phyloP scores from a whole-genome alignment of 169 alveolate genomes.

The Cystoisospora suis region DNA sequence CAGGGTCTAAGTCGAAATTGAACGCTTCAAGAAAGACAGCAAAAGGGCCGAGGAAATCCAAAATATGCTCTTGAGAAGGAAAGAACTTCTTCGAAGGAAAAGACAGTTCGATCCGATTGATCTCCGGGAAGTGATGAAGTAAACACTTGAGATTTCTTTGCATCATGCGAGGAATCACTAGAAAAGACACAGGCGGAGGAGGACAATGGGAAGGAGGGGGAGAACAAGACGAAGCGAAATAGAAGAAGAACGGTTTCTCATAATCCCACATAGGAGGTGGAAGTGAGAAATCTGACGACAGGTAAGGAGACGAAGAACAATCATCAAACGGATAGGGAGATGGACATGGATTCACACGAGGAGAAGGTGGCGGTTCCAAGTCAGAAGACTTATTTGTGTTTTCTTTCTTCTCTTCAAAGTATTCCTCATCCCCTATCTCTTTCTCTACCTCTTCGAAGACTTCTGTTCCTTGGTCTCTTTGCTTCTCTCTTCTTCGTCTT shows the following conservation, averaged over 20 bases:
- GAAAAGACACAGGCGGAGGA: neutral
- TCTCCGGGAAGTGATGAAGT: neutral
- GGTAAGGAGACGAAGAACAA: neutral
- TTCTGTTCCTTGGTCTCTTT: neutral
- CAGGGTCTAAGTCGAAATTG: neutral
- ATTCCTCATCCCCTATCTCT: neutral
- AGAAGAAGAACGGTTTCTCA: neutral
- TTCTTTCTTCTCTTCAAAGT: neutral
- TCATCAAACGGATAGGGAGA: neutral
- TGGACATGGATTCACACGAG: neutral
- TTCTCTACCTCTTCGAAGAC: neutral
- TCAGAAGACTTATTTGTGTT: neutral
- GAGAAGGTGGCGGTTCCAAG: neutral
- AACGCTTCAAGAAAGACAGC: conserved; percentile 9
- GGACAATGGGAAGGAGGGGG: neutral
- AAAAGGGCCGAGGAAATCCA: neutral
- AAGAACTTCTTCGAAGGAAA: neutral
- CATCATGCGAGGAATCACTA: neutral
- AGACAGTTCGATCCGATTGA: neutral
- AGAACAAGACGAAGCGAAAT: neutral
- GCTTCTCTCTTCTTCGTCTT: neutral
- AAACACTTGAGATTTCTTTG: neutral
- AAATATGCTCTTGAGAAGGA: neutral
- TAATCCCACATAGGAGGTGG: neutral
- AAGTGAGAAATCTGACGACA: neutral